Percentiles rank a stretch among this genome's conserved stretches.
These are phyloP conservation scores for Fusarium sp. DNA, from an alignment of 2,329 filamentous ascomycete genomes.

Conservation along the genomic window DNA sequence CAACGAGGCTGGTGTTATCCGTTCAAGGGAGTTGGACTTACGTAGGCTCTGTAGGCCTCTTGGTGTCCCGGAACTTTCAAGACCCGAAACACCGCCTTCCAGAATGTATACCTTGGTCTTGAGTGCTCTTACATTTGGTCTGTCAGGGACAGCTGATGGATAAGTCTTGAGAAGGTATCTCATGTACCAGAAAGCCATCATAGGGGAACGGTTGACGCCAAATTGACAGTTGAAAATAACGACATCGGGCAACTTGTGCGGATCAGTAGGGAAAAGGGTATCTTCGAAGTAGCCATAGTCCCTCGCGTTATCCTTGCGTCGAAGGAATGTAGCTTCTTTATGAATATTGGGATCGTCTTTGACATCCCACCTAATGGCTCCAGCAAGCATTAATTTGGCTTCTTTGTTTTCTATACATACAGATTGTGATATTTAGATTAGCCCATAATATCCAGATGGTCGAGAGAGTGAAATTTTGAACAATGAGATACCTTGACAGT, in stretches of 20 bases:
- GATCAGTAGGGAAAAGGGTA: neutral
- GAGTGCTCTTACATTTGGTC: neutral
- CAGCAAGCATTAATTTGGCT: neutral
- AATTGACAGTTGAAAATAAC: neutral
- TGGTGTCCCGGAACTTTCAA: neutral
- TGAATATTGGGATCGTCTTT: neutral
- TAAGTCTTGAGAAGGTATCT: neutral
- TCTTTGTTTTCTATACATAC: neutral
- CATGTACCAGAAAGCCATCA: neutral
- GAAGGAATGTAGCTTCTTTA: neutral
- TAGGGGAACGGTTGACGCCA: neutral
- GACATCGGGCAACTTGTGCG: neutral
- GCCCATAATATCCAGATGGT: neutral
- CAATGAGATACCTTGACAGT: neutral
- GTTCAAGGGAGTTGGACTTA: neutral
- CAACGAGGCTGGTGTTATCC: neutral
- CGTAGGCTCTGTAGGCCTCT: neutral
- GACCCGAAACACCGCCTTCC: neutral
- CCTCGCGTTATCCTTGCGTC: neutral
- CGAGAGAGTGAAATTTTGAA: neutral
- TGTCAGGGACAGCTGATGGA: neutral
- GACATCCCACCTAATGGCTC: neutral
- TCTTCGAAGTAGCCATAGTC: neutral
- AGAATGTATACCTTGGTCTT: neutral
- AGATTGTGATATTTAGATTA: neutral